phyloP scores from a whole-genome alignment of 805 yeast genomes.

The Wickerhamiella azyma region DNA sequence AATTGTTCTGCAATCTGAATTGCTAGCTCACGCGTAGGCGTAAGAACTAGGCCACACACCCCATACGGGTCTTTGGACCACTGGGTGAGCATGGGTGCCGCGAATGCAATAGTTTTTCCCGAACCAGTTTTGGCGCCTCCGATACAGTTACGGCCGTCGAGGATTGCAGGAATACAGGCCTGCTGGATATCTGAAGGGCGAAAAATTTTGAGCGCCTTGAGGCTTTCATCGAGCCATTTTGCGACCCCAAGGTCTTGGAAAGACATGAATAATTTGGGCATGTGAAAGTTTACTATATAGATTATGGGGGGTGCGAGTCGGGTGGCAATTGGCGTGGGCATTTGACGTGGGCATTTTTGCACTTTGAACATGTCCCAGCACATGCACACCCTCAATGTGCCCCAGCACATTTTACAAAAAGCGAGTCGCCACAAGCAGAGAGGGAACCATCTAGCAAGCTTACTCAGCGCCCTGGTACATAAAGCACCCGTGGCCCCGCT shows the following conservation, averaged over 20 bases:
- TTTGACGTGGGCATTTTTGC: no score
- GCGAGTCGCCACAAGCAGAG: not conserved
- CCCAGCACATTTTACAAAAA: no score
- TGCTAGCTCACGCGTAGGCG: constrained; percentile 87
- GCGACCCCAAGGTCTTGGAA: constrained; percentile 63
- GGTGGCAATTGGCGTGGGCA: no score
- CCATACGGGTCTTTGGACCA: constrained; percentile 97
- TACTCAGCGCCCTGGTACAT: not conserved
- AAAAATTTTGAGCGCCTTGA: constrained; percentile 65
- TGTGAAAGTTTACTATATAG: not conserved
- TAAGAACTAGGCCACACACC: constrained; percentile 72
- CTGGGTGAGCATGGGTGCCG: constrained; percentile 86
- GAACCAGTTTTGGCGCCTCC: constrained; percentile 99
- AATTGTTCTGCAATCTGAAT: constrained; percentile 95
- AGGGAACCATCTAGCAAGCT: not conserved
- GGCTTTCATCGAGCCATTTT: constrained; percentile 73
- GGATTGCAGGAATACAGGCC: constrained; percentile 77
- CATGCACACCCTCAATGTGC: no score
- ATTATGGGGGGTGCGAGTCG: not conserved
- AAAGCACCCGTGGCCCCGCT: not conserved
- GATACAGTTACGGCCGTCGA: constrained; percentile 78
- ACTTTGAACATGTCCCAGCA: no score
- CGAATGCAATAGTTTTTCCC: constrained; percentile 96
- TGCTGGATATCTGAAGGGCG: constrained; percentile 78
- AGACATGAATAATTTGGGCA: constrained; percentile 14